Evolutionary conservation across 352 stramenopile species (phyloP).

Genomic region (Globisporangium middletonii): DNA sequence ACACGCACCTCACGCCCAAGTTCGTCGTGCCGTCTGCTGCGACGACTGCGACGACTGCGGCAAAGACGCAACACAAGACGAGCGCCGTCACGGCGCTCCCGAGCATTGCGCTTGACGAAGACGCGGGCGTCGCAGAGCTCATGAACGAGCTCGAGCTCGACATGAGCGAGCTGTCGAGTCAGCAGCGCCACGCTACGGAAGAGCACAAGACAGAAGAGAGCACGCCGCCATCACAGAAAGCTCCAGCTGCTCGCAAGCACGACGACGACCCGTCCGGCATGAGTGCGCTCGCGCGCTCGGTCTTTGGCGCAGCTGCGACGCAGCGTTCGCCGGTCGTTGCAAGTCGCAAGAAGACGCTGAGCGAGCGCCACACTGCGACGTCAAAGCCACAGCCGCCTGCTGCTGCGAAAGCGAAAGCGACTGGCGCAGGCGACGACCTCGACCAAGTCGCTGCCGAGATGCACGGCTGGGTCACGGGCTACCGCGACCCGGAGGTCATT

Average conservation of each 20-base stretch:
- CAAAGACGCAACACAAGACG: background rate
- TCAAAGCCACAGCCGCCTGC: too few species aligned
- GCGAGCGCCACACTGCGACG: too few species aligned
- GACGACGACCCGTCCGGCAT: conserved; percentile 1
- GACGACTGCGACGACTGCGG: background rate
- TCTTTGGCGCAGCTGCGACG: conserved; percentile 1
- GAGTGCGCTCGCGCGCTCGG: conserved; percentile 4
- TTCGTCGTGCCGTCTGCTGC: conserved; percentile 2
- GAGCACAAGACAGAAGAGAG: conserved; percentile 55
- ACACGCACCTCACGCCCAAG: conserved; percentile 7
- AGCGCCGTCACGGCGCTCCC: background rate
- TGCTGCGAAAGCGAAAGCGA: too few species aligned
- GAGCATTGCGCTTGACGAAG: conserved; percentile 20
- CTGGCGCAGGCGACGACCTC: conserved; percentile 5
- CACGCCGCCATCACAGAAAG: too few species aligned
- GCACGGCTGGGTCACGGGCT: conserved; percentile 48
- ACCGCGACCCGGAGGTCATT: conserved; percentile 49
- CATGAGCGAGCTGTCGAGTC: conserved; percentile 15
- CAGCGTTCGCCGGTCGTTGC: too few species aligned
- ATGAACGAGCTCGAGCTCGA: conserved; percentile 50
- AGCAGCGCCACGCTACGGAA: conserved; percentile 14
- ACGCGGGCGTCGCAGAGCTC: conserved; percentile 36
- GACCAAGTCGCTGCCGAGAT: conserved; percentile 38
- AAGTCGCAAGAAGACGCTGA: background rate
- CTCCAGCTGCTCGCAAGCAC: background rate